Evolutionary conservation across 2,329 filamentous ascomycete species (phyloP).

Genomic region (Colletotrichum musicola): DNA sequence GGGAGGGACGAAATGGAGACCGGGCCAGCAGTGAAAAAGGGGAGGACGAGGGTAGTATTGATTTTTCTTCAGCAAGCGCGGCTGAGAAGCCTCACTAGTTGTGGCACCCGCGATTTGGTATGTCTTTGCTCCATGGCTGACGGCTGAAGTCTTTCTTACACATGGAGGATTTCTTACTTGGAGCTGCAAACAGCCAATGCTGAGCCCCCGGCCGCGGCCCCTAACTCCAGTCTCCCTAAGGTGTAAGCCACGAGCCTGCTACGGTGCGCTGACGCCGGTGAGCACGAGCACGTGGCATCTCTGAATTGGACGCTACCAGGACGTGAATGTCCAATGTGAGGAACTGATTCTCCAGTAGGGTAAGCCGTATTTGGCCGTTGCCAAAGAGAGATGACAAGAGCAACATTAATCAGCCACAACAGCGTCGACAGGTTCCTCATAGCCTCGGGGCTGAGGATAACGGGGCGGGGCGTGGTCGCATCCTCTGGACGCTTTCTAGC

Average conservation of each 20-base stretch:
- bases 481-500: neutral
- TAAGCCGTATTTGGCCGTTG: neutral
- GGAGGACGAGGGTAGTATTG: neutral
- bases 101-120: neutral
- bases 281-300: constrained; percentile 17
- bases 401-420: neutral
- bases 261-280: constrained; percentile 22
- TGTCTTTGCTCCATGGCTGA: no score
- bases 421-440: neutral
- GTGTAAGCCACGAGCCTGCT: constrained; percentile 7
- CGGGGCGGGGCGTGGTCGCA: neutral
- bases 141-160: no score
- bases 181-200: no score
- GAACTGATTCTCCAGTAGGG: neutral
- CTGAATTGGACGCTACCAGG: neutral
- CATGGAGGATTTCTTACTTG: no score
- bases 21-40: neutral
- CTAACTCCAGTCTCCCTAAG: neutral
- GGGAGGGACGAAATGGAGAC: neutral
- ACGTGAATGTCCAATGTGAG: constrained; percentile 1
- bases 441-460: neutral
- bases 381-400: neutral
- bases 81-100: constrained; percentile 6
- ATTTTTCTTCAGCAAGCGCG: neutral
- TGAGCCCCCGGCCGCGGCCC: no score